These are phyloP conservation scores for Hanseniaspora hatyaiensis DNA, from an alignment of 805 yeast genomes.

Conservation along the genomic window DNA sequence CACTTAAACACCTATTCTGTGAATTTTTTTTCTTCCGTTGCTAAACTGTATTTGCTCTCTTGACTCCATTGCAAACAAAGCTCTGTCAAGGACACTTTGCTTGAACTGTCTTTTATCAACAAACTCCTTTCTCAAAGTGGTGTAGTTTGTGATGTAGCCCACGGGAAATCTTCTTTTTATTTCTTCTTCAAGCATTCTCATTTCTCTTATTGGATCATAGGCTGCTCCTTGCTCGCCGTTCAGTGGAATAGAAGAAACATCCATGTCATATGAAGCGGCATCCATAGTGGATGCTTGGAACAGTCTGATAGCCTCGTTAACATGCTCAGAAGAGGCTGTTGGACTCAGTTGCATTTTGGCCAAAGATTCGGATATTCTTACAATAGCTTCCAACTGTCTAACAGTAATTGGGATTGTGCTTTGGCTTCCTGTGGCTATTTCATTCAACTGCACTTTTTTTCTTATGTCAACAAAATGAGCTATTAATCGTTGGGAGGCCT, in stretches of 20 bases:
- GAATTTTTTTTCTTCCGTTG: conserved; percentile 72
- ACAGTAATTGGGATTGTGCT: conserved; percentile 95
- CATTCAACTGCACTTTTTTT: conserved; percentile 68
- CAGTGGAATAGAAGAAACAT: conserved; percentile 18
- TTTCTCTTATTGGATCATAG: conserved; percentile 51
- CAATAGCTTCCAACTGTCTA: conserved; percentile 93
- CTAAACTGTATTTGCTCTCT: conserved; percentile 80
- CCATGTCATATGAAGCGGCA: conserved; percentile 47
- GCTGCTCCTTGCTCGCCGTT: conserved; percentile 39
- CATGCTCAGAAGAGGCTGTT: conserved; percentile 77
- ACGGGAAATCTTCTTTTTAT: conserved; percentile 83
- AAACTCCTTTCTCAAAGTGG: conserved; percentile 72
- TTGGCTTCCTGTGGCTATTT: conserved; percentile 69
- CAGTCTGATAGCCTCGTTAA: conserved; percentile 86
- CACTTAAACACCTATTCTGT: conserved; percentile 61
- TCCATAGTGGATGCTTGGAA: conserved; percentile 97
- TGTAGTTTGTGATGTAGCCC: conserved; percentile 89
- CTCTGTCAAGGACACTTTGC: conserved; percentile 67
- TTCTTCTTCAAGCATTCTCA: conserved; percentile 69
- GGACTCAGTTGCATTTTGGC: conserved; percentile 80
- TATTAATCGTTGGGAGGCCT: conserved; percentile 80
- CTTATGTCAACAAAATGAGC: conserved; percentile 89
- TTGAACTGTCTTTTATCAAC: conserved; percentile 53
- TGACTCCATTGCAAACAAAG: conserved; percentile 68
- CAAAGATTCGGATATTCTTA: conserved; percentile 86